These are phyloP conservation scores for Citrus cavaleriei DNA, from an alignment of 345 rosid species.

Conservation along the genomic window DNA sequence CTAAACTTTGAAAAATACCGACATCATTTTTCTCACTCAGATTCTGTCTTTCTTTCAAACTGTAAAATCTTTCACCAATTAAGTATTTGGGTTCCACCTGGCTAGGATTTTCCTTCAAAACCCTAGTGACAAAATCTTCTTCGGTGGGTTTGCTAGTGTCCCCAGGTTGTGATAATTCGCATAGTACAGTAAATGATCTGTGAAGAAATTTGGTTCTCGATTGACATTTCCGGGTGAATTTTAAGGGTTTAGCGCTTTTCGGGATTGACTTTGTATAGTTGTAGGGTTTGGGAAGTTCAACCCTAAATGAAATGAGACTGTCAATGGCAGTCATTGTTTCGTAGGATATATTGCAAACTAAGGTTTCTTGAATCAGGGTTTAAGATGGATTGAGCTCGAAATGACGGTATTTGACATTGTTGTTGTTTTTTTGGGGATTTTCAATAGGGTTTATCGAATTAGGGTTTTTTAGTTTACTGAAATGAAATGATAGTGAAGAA, in stretches of 20 bases:
- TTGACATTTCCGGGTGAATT: slow-evolving; percentile 22
- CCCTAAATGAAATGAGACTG: slow-evolving; percentile 35
- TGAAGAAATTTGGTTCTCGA: slow-evolving; percentile 36
- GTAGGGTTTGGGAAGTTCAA: slow-evolving; percentile 36
- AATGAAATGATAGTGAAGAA: neutral
- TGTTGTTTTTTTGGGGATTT: neutral
- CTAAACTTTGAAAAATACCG: slow-evolving; percentile 41
- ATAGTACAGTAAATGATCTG: slow-evolving; percentile 48
- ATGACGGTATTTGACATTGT: neutral
- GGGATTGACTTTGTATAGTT: slow-evolving; percentile 18
- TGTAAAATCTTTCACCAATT: slow-evolving; percentile 55
- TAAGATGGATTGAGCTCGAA: neutral
- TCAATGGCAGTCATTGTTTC: slow-evolving; percentile 46
- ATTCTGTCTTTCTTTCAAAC: slow-evolving; percentile 53
- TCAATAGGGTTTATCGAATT: neutral
- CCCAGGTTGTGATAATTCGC: slow-evolving; percentile 33
- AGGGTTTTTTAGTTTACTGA: slow-evolving; percentile 1
- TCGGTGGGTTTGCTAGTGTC: slow-evolving; percentile 20
- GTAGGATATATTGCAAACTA: neutral
- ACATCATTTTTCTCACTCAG: slow-evolving; percentile 36
- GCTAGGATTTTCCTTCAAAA: slow-evolving; percentile 81
- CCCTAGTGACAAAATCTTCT: slow-evolving; percentile 65
- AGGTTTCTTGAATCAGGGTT: neutral
- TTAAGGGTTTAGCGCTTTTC: slow-evolving; percentile 1
- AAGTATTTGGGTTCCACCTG: slow-evolving; percentile 70